Base-by-base conservation (phyloP, 1,284 basidiomycete species). In the Cryptococcus hybrid region DNA sequence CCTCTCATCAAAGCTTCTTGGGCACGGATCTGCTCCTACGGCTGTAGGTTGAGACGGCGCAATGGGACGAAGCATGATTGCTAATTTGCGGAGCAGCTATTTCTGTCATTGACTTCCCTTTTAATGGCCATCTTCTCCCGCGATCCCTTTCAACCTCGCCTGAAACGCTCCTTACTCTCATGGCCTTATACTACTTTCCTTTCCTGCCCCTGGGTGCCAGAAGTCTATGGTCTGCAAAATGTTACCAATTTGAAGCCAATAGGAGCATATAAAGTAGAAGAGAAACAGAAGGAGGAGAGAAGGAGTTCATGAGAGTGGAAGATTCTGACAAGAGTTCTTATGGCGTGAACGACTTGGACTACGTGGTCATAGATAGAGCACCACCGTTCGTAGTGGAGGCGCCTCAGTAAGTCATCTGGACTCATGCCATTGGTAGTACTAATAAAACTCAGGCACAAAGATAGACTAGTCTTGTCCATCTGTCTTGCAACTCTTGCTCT, bases 81-180 rank as follows among this genome's bases (percentile, higher is more conserved):
- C 47, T 35, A 15, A 45, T 38, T 42, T 54, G 44, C 39, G 11
- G 2, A 45, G 3, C 67, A 96, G 93, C 78, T 89, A 18, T 82
- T 94, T 57, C 78, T 95, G 39, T 95, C 92, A 7, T 73, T 93
- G 44, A 85, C 87, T 0, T 95, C 90, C 0, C 84, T 95, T 65
- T 97, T 79, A 84, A 95, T 71, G 85, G 85, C 0, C 82, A 95
- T 54, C 85, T 91, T 1, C 81, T 96, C 9, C 88, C 92, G 4
- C 84, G 96, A 18, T 91, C 93, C 0, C 81, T 99, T 42, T 95
- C 92, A 12, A 99, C 98, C 72, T 94, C 92, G 4, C 79, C 92
- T 18, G 96, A 99, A 73, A 93, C 92, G 0, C 86, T 90, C 0
- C 76, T 99, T 44, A 90, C 89, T 0, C 86, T 86, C 0, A 78